Evolutionary conservation across 2,329 filamentous ascomycete genomes (phyloP), one percentile per base, ranked within the genome.

Genomic region (Aspergillus intermedius): DNA sequence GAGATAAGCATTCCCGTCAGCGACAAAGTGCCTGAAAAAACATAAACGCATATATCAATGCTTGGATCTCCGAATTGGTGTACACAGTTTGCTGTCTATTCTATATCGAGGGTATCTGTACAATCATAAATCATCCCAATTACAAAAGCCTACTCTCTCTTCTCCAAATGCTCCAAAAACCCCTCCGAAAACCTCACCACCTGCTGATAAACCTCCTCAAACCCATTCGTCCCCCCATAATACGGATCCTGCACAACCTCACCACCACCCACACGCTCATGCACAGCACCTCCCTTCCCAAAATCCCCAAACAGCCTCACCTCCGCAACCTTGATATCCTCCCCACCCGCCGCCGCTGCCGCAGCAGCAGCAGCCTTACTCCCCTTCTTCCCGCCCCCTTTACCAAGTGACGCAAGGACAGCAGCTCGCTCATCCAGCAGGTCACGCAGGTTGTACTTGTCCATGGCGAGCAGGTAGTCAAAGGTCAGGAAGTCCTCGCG

Each of bases 381-480:
- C 54, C 46, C 62, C 60, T 57, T 62, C 7, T 60, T 56, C 13
- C 49, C 49, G n/a, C 52, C 52, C 3, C 55, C 48, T 45, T 61
- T 64, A 62, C 80, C 77, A 64, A 79, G 81, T 28, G 60, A 57
- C 12, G 57, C 51, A 17, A 75, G 67, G 30, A 78, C 75, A n/a
- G 70, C 68, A 8, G 77, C 73, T 56, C 79, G 80, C 56, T 80
- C 75, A 50, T 81, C 75, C 60, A 82, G 67, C 49, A 95, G 71
- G 61, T 94, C 81, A 7, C 77, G 75, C 41, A 95, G 74, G 66
- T 97, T 97, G 42, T 83, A 81, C 44, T 81, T 77, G 65, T 98
- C 93, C 93, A 98, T 98, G 52, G 88, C 91, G 49, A 98, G 83
- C 51, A 98, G 83, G 71, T 95, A 97, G 69, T 97, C 89, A 63